Evolutionary conservation across 169 alveolate species (phyloP), one percentile per base, ranked within the genome.

Genomic region (Plasmodium gonderi): DNA sequence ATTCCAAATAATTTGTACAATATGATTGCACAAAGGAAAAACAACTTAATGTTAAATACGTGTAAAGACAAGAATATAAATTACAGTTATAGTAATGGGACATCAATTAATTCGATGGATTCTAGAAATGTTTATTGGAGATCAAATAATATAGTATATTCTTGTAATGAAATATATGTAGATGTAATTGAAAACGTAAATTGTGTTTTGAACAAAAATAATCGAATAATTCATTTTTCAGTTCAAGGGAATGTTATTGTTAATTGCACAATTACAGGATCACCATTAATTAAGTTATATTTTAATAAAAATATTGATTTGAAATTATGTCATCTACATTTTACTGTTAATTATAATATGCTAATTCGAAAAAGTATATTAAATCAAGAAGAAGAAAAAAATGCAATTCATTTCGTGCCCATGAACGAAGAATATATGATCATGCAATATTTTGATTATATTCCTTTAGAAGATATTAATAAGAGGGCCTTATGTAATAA

Each of bases 81-180:
- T 44, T 44, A 31, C 72, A 89, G 82, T 77, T 77, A 68, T 49
- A 89, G 90, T 36, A 89, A 89, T 51, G 94, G 94, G 4, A 40
- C 49, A 0, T 44, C 60, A 76, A 65, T 89, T 2, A 40, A 89
- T 49, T 40, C 68, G 3, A 29, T 1, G 17, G 90, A 77, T 76
- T 23, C 54, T 9, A 9, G n/a, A 45, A 14, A 77, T 65, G 49
- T 44, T 69, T 89, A 64, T 89, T 89, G 94, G 94, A 40, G 94
- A 29, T 20, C 80, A 40, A 77, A 65, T 65, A 89, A 89, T 23
- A 8, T 51, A 1, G 7, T 11, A 7, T 64, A 9, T 54, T 60
- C 89, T 33, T 23, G 74, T 11, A 77, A 89, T 65, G 80, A 77
- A 31, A 89, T 89, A 40, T 89, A 36, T 89, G 74, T 89, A n/a